Percentiles rank a stretch among this genome's conserved stretches.
These are phyloP conservation scores for Calonectria fujianensis DNA, from an alignment of 2,329 filamentous ascomycete genomes.

Conservation along the genomic window DNA sequence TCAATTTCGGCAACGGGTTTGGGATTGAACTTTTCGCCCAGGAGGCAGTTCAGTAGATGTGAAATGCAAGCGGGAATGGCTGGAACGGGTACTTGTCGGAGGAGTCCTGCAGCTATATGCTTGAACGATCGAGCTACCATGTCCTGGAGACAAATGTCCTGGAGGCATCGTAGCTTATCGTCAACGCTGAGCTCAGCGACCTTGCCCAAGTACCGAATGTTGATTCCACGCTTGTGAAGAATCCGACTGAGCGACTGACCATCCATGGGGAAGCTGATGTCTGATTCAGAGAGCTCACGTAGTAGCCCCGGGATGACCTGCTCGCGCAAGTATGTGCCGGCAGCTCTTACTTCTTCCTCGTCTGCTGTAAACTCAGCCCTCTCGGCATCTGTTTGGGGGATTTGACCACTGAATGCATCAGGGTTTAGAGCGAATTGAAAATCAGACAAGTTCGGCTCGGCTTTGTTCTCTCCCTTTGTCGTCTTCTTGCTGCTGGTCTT, in stretches of 20 bases:
- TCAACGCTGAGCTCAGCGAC: constrained; percentile 83
- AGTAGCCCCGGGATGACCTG: constrained; percentile 90
- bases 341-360: constrained; percentile 90
- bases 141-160: constrained; percentile 87
- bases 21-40: constrained; percentile 85
- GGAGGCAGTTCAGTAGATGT: constrained; percentile 94
- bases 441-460: constrained; percentile 88
- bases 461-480: constrained; percentile 52
- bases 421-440: constrained; percentile 95
- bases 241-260: constrained; percentile 92
- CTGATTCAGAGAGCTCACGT: constrained; percentile 90
- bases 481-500: constrained; percentile 48
- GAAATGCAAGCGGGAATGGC: constrained; percentile 87
- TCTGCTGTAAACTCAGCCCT: constrained; percentile 88
- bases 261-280: constrained; percentile 98
- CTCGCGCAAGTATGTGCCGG: constrained; percentile 85
- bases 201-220: constrained; percentile 95
- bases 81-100: constrained; percentile 86
- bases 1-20: constrained; percentile 88
- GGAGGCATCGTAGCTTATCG: constrained; percentile 84
- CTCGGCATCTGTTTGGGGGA: constrained; percentile 91
- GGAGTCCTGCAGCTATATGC: constrained; percentile 87
- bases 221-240: constrained; percentile 97
- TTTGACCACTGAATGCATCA: constrained; percentile 94
- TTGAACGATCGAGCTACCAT: constrained; percentile 98